phyloP scores from a whole-genome alignment of 2,329 filamentous ascomycete species.

The Fusarium agapanthi region DNA sequence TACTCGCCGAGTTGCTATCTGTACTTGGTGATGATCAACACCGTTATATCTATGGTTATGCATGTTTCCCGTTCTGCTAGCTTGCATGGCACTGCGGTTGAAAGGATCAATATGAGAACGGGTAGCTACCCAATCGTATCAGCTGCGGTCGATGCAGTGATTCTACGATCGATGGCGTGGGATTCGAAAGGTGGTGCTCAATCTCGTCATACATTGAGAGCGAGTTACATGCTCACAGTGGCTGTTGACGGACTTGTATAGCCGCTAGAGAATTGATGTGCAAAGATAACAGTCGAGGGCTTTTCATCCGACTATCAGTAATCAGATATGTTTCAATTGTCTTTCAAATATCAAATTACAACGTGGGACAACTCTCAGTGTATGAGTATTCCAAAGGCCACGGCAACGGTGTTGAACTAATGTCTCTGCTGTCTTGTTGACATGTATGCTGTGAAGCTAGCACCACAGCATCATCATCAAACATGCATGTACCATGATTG shows the following conservation, averaged over 20 bases:
- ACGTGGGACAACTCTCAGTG: not conserved
- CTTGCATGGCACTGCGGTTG: constrained; percentile 12
- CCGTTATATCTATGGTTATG: constrained; percentile 1
- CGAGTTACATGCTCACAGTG: not conserved
- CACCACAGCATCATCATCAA: not conserved
- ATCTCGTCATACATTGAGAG: constrained; percentile 3
- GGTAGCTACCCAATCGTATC: constrained; percentile 14
- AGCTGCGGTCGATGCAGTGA: not conserved
- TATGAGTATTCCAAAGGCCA: not conserved
- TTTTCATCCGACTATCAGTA: not conserved
- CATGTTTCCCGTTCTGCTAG: constrained; percentile 7
- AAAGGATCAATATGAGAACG: constrained; percentile 4
- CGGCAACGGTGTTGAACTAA: constrained; percentile 19
- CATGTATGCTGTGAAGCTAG: constrained; percentile 13
- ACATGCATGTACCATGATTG: constrained; percentile 1
- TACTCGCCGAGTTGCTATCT: constrained; percentile 13
- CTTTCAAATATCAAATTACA: not conserved
- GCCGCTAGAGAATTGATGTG: not conserved
- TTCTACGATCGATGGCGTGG: constrained; percentile 2
- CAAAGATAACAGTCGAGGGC: not conserved
- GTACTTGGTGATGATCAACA: not conserved
- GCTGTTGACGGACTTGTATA: not conserved
- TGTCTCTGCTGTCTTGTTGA: constrained; percentile 9
- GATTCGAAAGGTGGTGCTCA: not conserved
- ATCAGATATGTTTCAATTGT: not conserved